Evolutionary conservation across 2,329 filamentous ascomycete species (phyloP).

Genomic region (Colletotrichum orbiculare): DNA sequence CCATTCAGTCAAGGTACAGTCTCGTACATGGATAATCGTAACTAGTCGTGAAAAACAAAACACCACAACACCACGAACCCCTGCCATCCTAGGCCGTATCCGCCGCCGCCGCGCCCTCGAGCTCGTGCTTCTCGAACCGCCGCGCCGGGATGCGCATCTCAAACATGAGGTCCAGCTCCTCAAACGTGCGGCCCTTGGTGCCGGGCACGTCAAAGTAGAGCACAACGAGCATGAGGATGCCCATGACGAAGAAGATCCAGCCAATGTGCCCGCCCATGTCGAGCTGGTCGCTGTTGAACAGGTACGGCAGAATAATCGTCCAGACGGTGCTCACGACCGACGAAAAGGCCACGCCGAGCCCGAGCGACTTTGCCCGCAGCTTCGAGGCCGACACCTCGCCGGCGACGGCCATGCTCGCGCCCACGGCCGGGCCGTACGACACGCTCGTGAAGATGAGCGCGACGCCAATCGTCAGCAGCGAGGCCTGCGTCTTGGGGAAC

Average conservation of each 20-base stretch:
- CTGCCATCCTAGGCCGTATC: slow-evolving; percentile 3
- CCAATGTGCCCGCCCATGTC: slow-evolving; percentile 54
- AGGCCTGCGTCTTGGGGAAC: slow-evolving; percentile 32
- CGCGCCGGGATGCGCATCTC: slow-evolving; percentile 31
- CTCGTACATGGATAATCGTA: slow-evolving; percentile 2
- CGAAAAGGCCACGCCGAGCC: slow-evolving; percentile 29
- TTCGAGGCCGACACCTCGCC: slow-evolving; percentile 33
- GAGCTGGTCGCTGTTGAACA: slow-evolving; percentile 44
- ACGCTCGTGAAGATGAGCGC: slow-evolving; percentile 38
- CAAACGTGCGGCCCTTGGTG: slow-evolving; percentile 44
- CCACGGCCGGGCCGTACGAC: slow-evolving; percentile 39
- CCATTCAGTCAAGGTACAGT: not conserved
- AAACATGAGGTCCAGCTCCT: slow-evolving; percentile 46
- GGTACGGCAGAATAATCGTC: slow-evolving; percentile 42
- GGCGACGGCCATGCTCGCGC: slow-evolving; percentile 36
- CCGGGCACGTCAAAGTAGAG: slow-evolving; percentile 46
- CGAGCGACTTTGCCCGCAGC: slow-evolving; percentile 33
- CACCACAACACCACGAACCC: slow-evolving; percentile 7
- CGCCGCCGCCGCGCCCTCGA: slow-evolving; percentile 18
- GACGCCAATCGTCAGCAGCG: slow-evolving; percentile 38
- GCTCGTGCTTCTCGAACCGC: slow-evolving; percentile 28
- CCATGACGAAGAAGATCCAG: slow-evolving; percentile 52
- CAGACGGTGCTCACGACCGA: slow-evolving; percentile 34
- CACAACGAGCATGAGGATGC: slow-evolving; percentile 41
- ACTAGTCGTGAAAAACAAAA: slow-evolving; percentile 5